Evolutionary conservation across 2,329 filamentous ascomycete species (phyloP), one percentile per base, ranked within the genome.

Genomic region (Ilyonectria mors-panacis): DNA sequence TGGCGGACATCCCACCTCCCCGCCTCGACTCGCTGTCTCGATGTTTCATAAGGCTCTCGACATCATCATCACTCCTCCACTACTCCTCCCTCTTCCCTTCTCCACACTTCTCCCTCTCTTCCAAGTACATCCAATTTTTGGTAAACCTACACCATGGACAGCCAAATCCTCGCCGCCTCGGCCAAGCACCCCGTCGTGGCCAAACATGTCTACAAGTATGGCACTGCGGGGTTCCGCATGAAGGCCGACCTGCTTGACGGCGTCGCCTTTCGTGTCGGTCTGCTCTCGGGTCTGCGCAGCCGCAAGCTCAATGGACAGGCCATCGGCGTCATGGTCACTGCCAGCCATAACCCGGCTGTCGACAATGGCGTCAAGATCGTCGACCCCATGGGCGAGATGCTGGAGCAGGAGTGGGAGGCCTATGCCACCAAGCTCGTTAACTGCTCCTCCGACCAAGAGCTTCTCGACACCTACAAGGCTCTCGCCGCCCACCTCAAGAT

Each of bases 301-400:
- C 93, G 94, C 79, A 97, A 96, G 83, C 89, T 97, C 75, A 92
- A 92, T 80, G 92, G 94, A 71, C 93, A 97, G 85, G 92, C 94
- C 75, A 97, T 99, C 78, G 96, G 96, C 78, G 92, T 99, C 73
- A 97, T 97, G 94, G 93, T 97, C 81, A 97, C 94, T 47, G 94
- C 94, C 69, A 97, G 93, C 77, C 94, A 97, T 86, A 97, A 97
- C 83, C 93, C 93, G 19, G 92, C 94, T 37, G 87, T 90, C 75
- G 94, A 97, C 83, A 97, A 97, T 81, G 94, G 94, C 58, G 92
- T 97, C 80, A 97, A 97, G 87, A 90, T 99, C 74, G 94, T 99
- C 70, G 96, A 99, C 81, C 96, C 96, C 13, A 93, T 97, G 91
- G 95, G 96, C 72, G 96, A 98, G 81, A 98, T 98, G 96, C 88